Base-by-base conservation (phyloP, 1,284 basidiomycete genomes). In the Leccinum solheimii region DNA sequence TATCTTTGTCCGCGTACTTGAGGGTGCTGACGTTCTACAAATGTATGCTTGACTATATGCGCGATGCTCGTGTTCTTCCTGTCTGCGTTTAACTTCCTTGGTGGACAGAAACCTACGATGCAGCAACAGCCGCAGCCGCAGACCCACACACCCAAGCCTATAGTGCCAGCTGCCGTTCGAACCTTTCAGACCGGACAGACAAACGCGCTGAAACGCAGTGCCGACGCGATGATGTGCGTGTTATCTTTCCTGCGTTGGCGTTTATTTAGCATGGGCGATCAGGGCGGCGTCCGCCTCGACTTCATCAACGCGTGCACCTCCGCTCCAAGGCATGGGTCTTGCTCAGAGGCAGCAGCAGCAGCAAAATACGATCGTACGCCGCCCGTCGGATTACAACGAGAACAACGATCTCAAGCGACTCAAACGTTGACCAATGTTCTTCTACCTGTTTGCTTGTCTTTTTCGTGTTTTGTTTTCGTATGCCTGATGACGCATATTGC, bases 341-440 rank as follows among this genome's bases (percentile, higher is more conserved):
- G 78, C 79, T 56, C 77, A 81, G 45, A 72, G 67, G 14, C 64
- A 63, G 30, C 65, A 70, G 30, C 65, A 70, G 1, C 69, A 68
- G 9, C 62, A 66, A 11, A 59, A 57, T 38, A n/a, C 59, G 49
- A 62, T 62, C 62, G 61, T 64, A 2, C 61, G 52, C 32, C 63
- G 79, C 56, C 76, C 80, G 61, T 76, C 80, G 9, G 80, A 83
- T 16, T 50, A 79, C 13, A 73, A 71, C 8, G 81, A 81, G 7
- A 73, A 78, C 36, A 79, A 78, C 10, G 81, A 84, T 62, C 71
- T 78, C 32, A 87, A 87, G 70, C 77, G 85, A 30, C 45, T 78
- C 45, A 79, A 74, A 64, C 76, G 77, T 56, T 84, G 69, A 79
- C 30, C 38, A 13, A 56, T 30, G 7, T 32, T 55, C 7, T 6